phyloP scores from a whole-genome alignment of 805 yeast species.

The Ascoidea asiatica region DNA sequence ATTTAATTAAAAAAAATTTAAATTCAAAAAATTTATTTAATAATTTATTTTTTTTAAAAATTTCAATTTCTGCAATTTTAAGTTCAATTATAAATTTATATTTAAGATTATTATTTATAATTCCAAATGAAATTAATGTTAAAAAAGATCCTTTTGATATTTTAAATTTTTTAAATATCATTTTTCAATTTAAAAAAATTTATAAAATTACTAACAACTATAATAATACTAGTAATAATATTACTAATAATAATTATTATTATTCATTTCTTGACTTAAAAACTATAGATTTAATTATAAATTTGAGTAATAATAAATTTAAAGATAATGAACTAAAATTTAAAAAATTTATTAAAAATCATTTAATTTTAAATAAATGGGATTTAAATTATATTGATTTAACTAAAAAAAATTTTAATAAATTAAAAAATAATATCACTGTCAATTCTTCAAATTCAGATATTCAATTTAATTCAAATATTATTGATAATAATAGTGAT shows the following conservation, averaged over 20 bases:
- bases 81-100: constrained; percentile 64
- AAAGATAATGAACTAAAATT: constrained; percentile 9
- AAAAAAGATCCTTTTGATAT: constrained; percentile 75
- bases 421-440: constrained; percentile 17
- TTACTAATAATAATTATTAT: constrained; percentile 33
- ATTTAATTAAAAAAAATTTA: constrained; percentile 10
- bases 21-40: constrained; percentile 11
- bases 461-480: not conserved
- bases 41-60: constrained; percentile 46
- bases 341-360: constrained; percentile 17
- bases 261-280: constrained; percentile 47
- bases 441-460: constrained; percentile 9
- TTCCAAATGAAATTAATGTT: constrained; percentile 14
- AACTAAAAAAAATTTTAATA: constrained; percentile 5
- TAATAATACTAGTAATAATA: no score
- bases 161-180: constrained; percentile 49
- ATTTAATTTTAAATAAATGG: no score
- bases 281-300: constrained; percentile 24
- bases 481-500: no score
- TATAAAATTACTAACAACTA: constrained; percentile 36
- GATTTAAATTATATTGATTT: not conserved
- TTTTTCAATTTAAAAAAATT: constrained; percentile 71
- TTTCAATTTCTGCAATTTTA: constrained; percentile 65
- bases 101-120: constrained; percentile 43
- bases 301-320: constrained; percentile 4